Evolutionary conservation across 176 grass and related monocot genomes (phyloP).

Genomic region (Aegilops bicornis): DNA sequence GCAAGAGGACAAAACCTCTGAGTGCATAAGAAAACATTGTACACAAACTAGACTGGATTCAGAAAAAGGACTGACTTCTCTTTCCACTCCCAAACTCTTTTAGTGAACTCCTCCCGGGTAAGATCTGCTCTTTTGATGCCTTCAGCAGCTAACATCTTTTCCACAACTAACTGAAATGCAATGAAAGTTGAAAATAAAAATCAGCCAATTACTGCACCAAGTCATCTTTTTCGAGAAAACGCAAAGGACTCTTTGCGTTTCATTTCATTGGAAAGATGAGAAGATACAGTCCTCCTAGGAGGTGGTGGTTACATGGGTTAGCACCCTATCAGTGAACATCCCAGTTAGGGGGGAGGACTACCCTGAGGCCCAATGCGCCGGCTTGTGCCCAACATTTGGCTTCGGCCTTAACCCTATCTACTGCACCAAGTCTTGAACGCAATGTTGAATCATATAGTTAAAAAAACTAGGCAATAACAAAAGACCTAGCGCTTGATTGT

Average conservation of each 20-base stretch:
- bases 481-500: too few relatives aligned
- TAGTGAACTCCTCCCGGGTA: constrained; percentile 84
- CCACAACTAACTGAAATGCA: constrained; percentile 86
- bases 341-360: too few relatives aligned
- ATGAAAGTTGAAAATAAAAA: constrained; percentile 25
- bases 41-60: constrained; percentile 25
- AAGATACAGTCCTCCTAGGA: too few relatives aligned
- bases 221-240: background rate
- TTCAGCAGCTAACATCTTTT: constrained; percentile 95
- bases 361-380: too few relatives aligned
- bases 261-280: too few relatives aligned
- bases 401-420: background rate
- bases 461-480: too few relatives aligned
- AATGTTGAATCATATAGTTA: background rate
- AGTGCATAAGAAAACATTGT: background rate
- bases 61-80: constrained; percentile 67
- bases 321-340: too few relatives aligned
- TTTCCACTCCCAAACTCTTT: constrained; percentile 99
- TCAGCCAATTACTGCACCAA: constrained; percentile 26
- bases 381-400: too few relatives aligned
- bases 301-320: too few relatives aligned
- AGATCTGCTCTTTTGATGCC: constrained; percentile 94
- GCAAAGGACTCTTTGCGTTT: too few relatives aligned
- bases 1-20: background rate
- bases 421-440: constrained; percentile 17